Base-by-base conservation (phyloP, 306 rosid species). In the Coriaria nepalensis region DNA sequence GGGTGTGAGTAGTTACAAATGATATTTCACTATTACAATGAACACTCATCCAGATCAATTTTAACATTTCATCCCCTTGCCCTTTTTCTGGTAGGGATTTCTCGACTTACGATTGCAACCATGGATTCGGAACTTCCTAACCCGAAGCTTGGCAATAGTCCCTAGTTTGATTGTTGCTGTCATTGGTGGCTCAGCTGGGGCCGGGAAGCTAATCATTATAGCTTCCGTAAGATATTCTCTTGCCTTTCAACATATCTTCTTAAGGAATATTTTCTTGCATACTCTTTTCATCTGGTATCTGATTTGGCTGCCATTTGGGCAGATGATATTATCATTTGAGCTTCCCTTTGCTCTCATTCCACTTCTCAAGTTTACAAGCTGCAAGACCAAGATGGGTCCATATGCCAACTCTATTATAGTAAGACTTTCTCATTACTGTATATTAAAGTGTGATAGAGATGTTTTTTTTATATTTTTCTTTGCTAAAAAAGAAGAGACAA, bases 251-350 rank as follows among this genome's bases (percentile, higher is more conserved):
- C 43, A 11, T 36, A 5, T n/a, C 9, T 51, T 13, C 8, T 14
- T 49, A 2, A 6, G 6, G 40, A 49, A 49, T 6, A 20, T 1
- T 20, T 20, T 3, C 29, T 20, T 20, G 3, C 47, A 11, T 53
- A 38, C 29, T 59, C 35, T 43, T 49, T 62, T 9, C 42, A 13
- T n/a, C 9, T 37, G 36, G 12, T 29, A 32, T 45, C 56, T 44
- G 38, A 36, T 49, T 42, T 20, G 29, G 29, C 29, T 20, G 29
- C 29, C 29, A 20, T 73, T 41, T 47, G 56, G 57, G 53, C 78
- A 90, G 98, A 85, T 90, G 98, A 90, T 90, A 61, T 62, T 90
- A 68, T 90, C 98, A 42, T 90, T 90, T 75, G 95, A 79, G 69
- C 94, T 90, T 49, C 95, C 98, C 47, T 90, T 90, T 48, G 95